Percentiles rank a stretch among this genome's conserved stretches.
Conservation (phyloP, 2,329 filamentous ascomycete species). For the Zasmidium angulare region DNA sequence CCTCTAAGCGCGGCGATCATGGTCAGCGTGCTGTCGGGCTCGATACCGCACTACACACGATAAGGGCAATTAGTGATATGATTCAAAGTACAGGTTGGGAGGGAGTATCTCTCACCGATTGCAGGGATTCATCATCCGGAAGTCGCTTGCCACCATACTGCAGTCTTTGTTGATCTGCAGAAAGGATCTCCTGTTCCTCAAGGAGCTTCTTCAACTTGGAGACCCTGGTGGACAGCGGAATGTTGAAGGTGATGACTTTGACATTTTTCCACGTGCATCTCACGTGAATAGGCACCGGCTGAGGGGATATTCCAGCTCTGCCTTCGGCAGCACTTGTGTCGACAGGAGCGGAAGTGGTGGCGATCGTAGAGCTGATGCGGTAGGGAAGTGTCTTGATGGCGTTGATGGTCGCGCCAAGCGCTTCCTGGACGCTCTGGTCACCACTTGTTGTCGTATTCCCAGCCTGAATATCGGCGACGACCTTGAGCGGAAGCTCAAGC, state of each 20-base stretch:
- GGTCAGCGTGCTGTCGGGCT: too few relatives aligned
- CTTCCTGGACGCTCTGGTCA: neutral
- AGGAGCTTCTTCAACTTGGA: too few relatives aligned
- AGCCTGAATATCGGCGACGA: neutral
- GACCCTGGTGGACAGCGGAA: neutral
- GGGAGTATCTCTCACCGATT: too few relatives aligned
- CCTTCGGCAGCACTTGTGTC: neutral
- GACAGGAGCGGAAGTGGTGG: neutral
- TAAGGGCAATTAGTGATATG: too few relatives aligned
- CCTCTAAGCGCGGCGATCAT: too few relatives aligned
- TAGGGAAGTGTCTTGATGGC: neutral
- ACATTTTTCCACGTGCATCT: neutral
- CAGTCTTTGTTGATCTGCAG: too few relatives aligned
- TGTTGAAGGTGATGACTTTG: neutral
- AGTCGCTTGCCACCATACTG: too few relatives aligned
- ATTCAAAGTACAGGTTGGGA: too few relatives aligned
- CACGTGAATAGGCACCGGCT: neutral
- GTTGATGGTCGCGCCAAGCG: neutral
- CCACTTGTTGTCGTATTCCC: neutral
- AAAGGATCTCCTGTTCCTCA: too few relatives aligned
- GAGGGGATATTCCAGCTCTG: too few relatives aligned
- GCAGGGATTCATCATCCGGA: too few relatives aligned
- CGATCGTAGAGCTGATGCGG: neutral
- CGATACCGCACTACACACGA: too few relatives aligned
- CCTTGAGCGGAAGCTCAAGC: neutral